Conservation (phyloP, 2,329 filamentous ascomycete genomes). For the Trichoderma sp. region DNA sequence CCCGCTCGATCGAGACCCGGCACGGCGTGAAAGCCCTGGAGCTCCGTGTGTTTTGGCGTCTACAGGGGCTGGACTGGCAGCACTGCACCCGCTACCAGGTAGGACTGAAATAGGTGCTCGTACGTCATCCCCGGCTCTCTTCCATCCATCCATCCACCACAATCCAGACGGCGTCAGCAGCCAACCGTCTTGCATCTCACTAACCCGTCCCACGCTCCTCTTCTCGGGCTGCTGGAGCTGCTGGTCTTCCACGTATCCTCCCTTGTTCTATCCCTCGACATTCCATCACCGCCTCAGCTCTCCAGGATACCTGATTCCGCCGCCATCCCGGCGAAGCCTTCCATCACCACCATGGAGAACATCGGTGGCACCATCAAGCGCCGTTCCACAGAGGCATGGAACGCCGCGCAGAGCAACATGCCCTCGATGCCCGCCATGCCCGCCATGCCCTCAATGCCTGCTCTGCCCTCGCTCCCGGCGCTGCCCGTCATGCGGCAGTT, state of each 20-base stretch:
- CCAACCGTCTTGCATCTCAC: slow-evolving; percentile 23
- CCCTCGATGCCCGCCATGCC: slow-evolving; percentile 29
- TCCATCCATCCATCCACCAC: slow-evolving; percentile 2
- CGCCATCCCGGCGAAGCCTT: neutral
- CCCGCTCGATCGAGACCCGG: slow-evolving; percentile 5
- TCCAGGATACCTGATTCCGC: neutral
- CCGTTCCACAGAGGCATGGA: slow-evolving; percentile 56
- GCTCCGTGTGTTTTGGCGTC: neutral
- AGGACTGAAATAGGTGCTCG: slow-evolving; percentile 18
- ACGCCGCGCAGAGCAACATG: slow-evolving; percentile 52
- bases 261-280: neutral
- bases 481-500: slow-evolving; percentile 33
- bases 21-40: neutral
- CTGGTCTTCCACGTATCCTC: too few species aligned
- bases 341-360: slow-evolving; percentile 49
- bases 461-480: slow-evolving; percentile 5
- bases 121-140: slow-evolving; percentile 16
- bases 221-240: slow-evolving; percentile 7
- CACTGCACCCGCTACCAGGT: neutral
- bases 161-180: slow-evolving; percentile 16
- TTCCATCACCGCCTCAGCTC: neutral
- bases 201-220: slow-evolving; percentile 10
- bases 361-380: slow-evolving; percentile 55
- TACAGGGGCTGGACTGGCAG: neutral
- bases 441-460: slow-evolving; percentile 21